Evolutionary conservation across 2,329 filamentous ascomycete genomes (phyloP).

Genomic region (Hymenoscyphus repandus): DNA sequence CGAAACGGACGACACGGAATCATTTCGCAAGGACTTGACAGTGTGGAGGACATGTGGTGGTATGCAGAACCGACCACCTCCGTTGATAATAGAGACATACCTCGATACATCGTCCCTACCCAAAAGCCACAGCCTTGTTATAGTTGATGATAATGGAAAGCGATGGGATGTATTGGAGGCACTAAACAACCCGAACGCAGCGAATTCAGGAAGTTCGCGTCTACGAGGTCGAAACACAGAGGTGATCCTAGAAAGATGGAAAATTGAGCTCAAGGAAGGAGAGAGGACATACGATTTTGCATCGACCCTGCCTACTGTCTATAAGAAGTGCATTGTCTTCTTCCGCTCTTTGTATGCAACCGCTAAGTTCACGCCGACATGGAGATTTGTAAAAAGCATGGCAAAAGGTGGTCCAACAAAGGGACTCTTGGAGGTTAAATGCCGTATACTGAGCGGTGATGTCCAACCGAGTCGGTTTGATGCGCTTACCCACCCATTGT

Average conservation of each 20-base stretch:
- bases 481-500: slow-evolving; percentile 65
- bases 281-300: slow-evolving; percentile 52
- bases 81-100: slow-evolving; percentile 86
- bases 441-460: slow-evolving; percentile 64
- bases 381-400: slow-evolving; percentile 71
- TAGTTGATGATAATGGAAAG: slow-evolving; percentile 84
- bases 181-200: slow-evolving; percentile 58
- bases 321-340: slow-evolving; percentile 95
- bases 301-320: slow-evolving; percentile 71
- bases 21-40: slow-evolving; percentile 74
- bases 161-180: slow-evolving; percentile 88
- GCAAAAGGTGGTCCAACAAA: slow-evolving; percentile 62
- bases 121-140: slow-evolving; percentile 79
- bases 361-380: slow-evolving; percentile 76
- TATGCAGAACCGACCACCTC: slow-evolving; percentile 70
- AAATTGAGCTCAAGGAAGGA: slow-evolving; percentile 68
- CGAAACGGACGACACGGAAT: slow-evolving; percentile 86
- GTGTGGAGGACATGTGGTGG: slow-evolving; percentile 79
- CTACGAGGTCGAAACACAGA: slow-evolving; percentile 51
- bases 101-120: slow-evolving; percentile 75
- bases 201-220: slow-evolving; percentile 21
- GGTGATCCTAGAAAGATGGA: slow-evolving; percentile 88
- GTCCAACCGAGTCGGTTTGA: slow-evolving; percentile 54
- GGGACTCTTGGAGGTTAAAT: slow-evolving; percentile 65
- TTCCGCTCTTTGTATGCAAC: slow-evolving; percentile 85